A percentile compares a stretch with the other conserved stretches of the same genome.
Conservation (phyloP, 2,329 filamentous ascomycete genomes). For the Talaromyces amestolkiae region DNA sequence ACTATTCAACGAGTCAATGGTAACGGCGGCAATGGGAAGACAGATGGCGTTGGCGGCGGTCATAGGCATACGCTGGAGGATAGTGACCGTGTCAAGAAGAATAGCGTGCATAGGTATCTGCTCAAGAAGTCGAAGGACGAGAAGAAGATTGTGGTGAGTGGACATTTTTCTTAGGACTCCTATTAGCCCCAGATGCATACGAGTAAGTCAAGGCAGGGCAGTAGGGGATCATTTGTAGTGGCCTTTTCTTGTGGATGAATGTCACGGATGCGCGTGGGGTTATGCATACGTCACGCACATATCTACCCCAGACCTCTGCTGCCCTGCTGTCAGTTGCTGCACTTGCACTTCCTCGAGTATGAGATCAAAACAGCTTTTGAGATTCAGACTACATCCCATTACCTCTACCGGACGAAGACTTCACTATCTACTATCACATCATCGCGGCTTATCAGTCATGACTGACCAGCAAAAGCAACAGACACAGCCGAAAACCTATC, state of each 20-base stretch:
- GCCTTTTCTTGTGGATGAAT: background rate
- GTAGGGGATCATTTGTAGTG: background rate
- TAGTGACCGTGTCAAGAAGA: constrained; percentile 79
- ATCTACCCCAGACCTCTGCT: background rate
- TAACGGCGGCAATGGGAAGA: constrained; percentile 70
- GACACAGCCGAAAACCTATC: constrained; percentile 62
- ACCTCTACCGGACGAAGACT: background rate
- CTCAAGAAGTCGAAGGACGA: constrained; percentile 64
- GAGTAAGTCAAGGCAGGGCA: background rate
- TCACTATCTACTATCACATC: background rate
- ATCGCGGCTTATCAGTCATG: constrained; percentile 35
- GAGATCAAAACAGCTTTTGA: background rate
- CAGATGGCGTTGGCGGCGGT: constrained; percentile 66
- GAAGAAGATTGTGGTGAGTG: constrained; percentile 58
- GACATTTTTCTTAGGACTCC: background rate
- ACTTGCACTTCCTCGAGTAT: background rate
- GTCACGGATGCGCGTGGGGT: constrained; percentile 2
- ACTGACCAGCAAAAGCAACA: constrained; percentile 36
- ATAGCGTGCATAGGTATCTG: constrained; percentile 67
- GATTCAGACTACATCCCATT: background rate
- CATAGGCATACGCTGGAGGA: constrained; percentile 71
- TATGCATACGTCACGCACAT: constrained; percentile 14
- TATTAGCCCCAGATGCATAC: background rate
- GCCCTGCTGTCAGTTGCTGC: background rate
- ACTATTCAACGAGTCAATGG: constrained; percentile 77